A percentile compares a stretch with the other conserved stretches of the same genome.
These are phyloP conservation scores for Candida albicans DNA, from an alignment of 1,139 yeast species.

Conservation along the genomic window DNA sequence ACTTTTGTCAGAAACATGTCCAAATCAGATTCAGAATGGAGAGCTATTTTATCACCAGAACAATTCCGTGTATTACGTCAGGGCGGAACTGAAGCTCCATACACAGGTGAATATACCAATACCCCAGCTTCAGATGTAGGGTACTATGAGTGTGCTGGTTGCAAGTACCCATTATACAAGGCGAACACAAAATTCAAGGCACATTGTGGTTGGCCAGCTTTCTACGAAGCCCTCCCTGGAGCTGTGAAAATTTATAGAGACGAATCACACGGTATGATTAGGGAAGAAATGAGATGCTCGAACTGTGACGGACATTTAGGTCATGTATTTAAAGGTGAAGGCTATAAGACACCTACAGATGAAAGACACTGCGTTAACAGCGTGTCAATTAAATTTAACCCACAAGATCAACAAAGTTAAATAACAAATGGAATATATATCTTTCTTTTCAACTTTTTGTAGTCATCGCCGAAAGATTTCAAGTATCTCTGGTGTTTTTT, in stretches of 20 bases:
- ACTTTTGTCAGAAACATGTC: constrained; percentile 14
- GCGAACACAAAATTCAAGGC: constrained; percentile 82
- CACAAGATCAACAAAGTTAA: constrained; percentile 13
- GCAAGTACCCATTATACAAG: constrained; percentile 74
- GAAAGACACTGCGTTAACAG: constrained; percentile 95
- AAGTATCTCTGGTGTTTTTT: constrained; percentile 68
- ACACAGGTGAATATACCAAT: constrained; percentile 67
- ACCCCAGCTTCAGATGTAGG: constrained; percentile 52
- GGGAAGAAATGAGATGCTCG: constrained; percentile 86
- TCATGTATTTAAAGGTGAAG: constrained; percentile 94
- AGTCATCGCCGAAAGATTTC: constrained; percentile 70
- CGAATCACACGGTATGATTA: constrained; percentile 63
- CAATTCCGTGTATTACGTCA: constrained; percentile 80
- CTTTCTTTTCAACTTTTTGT: constrained; percentile 67
- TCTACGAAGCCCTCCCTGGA: constrained; percentile 85
- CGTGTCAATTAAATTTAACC: constrained; percentile 64
- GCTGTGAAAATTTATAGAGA: constrained; percentile 66
- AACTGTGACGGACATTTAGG: constrained; percentile 95
- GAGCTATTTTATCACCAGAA: constrained; percentile 69
- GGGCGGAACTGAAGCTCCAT: constrained; percentile 83
- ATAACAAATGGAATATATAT: constrained; percentile 54
- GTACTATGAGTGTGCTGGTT: constrained; percentile 80
- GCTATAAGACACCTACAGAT: constrained; percentile 84
- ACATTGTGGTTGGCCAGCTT: constrained; percentile 98
- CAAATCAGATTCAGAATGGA: constrained; percentile 73